A percentile compares a stretch with the other conserved stretches of the same genome.
phyloP scores from a whole-genome alignment of 1,139 yeast species.

The Suhomyces terraborum region DNA sequence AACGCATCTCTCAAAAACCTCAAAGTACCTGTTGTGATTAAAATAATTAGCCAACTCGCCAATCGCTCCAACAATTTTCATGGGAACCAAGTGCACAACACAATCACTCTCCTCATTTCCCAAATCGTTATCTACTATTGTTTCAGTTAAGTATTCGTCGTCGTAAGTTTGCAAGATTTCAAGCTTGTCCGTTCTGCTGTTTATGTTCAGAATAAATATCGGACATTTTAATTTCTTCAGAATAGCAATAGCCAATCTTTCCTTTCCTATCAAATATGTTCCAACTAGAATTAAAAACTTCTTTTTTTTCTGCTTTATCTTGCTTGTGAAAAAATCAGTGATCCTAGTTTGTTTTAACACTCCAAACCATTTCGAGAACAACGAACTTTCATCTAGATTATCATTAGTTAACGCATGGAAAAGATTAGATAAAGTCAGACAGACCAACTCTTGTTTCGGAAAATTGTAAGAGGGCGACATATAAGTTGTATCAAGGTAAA shows the following conservation, averaged over 20 bases:
- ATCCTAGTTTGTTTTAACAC: slow-evolving; percentile 40
- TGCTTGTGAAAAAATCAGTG: slow-evolving; percentile 43
- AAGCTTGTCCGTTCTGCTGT: slow-evolving; percentile 51
- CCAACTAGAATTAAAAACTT: slow-evolving; percentile 73
- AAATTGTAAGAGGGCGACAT: slow-evolving; percentile 71
- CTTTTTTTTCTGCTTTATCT: slow-evolving; percentile 28
- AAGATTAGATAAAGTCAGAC: slow-evolving; percentile 58
- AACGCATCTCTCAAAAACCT: slow-evolving; percentile 55
- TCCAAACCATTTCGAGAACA: slow-evolving; percentile 44
- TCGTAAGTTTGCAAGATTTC: slow-evolving; percentile 40
- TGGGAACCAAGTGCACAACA: slow-evolving; percentile 70
- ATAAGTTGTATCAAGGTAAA: slow-evolving; percentile 89
- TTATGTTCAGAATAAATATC: slow-evolving; percentile 52
- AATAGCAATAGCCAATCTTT: slow-evolving; percentile 70
- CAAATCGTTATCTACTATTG: slow-evolving; percentile 34
- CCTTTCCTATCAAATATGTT: slow-evolving; percentile 90
- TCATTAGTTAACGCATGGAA: slow-evolving; percentile 39
- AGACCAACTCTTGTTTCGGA: slow-evolving; percentile 74
- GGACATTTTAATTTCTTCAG: slow-evolving; percentile 56
- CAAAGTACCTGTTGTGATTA: slow-evolving; percentile 47
- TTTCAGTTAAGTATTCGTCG: slow-evolving; percentile 34
- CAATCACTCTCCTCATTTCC: slow-evolving; percentile 47
- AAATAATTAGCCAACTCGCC: slow-evolving; percentile 51
- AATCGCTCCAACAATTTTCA: slow-evolving; percentile 46
- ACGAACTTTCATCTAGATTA: slow-evolving; percentile 20